These are phyloP conservation scores for Phialocephala subalpina DNA, from an alignment of 2,329 filamentous ascomycete genomes.

Conservation along the genomic window DNA sequence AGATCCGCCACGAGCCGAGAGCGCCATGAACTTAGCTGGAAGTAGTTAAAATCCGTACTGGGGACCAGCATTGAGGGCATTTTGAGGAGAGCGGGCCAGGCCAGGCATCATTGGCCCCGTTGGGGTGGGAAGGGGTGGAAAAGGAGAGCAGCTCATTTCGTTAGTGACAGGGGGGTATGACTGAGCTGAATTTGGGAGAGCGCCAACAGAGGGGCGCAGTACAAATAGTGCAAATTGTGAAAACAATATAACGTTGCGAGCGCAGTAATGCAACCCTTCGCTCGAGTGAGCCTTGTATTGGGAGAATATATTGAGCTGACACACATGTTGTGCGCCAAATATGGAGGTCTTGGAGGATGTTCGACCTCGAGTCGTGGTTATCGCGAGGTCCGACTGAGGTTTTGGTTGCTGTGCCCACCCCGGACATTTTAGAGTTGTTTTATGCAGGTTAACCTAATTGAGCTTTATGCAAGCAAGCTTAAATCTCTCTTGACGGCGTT, in stretches of 20 bases:
- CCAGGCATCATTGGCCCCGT: conserved; percentile 4
- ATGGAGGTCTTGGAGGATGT: neutral
- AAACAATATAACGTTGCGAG: neutral
- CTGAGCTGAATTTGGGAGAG: conserved; percentile 8
- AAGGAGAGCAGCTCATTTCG: conserved; percentile 14
- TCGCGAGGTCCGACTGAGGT: neutral
- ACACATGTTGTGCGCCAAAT: neutral
- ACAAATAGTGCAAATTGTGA: conserved; percentile 4
- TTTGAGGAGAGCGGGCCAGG: conserved; percentile 9
- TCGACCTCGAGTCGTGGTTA: neutral
- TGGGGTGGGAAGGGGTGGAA: conserved; percentile 8
- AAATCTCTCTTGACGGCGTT: neutral
- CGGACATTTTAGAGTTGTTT: neutral
- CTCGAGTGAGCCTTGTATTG: neutral
- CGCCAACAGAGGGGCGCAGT: too few species aligned
- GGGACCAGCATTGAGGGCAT: conserved; percentile 15
- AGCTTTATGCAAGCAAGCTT: conserved; percentile 4
- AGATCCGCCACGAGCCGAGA: conserved; percentile 8
- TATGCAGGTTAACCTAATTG: neutral
- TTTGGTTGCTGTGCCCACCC: neutral
- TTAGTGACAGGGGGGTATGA: conserved; percentile 4
- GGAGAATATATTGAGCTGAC: conserved; percentile 2
- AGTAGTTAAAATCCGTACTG: conserved; percentile 5
- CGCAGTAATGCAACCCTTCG: conserved; percentile 5
- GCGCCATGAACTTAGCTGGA: neutral